These are phyloP conservation scores for Xylariaceae sp. DNA, from an alignment of 2,329 filamentous ascomycete genomes.

Conservation along the genomic window DNA sequence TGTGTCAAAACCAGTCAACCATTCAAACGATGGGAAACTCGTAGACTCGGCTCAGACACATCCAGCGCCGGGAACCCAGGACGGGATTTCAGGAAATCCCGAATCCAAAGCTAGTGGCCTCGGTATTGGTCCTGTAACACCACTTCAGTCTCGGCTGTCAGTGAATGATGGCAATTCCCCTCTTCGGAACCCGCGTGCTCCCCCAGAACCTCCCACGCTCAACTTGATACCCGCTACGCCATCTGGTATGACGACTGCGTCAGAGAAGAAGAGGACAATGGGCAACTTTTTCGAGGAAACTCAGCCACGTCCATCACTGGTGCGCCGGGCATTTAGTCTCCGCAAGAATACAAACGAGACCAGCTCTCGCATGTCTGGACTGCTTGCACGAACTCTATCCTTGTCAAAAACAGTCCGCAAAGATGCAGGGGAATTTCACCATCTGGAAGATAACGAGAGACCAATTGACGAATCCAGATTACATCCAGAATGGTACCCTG, in stretches of 20 bases:
- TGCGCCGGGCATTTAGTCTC: constrained; percentile 49
- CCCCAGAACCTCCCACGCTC: constrained; percentile 49
- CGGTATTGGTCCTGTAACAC: constrained; percentile 44
- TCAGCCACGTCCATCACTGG: constrained; percentile 46
- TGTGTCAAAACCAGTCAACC: constrained; percentile 45
- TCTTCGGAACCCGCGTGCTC: constrained; percentile 55
- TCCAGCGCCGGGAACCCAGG: constrained; percentile 10
- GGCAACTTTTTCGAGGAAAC: constrained; percentile 51
- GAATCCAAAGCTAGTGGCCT: constrained; percentile 37
- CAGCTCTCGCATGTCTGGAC: constrained; percentile 36
- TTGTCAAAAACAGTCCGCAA: constrained; percentile 41
- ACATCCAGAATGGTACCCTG: constrained; percentile 59
- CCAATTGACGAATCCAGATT: constrained; percentile 45
- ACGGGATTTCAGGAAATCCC: constrained; percentile 28
- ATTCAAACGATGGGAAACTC: constrained; percentile 35
- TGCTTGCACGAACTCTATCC: constrained; percentile 50
- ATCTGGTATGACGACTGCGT: constrained; percentile 51
- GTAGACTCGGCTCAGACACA: constrained; percentile 22
- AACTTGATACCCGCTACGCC: constrained; percentile 60
- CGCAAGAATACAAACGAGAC: constrained; percentile 45
- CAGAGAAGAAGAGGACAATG: constrained; percentile 47
- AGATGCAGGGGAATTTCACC: constrained; percentile 27
- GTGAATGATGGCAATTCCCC: constrained; percentile 56
- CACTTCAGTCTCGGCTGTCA: constrained; percentile 45
- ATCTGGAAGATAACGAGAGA: constrained; percentile 27